phyloP scores from a whole-genome alignment of 257 asterid species.

The Scutellaria minor region DNA sequence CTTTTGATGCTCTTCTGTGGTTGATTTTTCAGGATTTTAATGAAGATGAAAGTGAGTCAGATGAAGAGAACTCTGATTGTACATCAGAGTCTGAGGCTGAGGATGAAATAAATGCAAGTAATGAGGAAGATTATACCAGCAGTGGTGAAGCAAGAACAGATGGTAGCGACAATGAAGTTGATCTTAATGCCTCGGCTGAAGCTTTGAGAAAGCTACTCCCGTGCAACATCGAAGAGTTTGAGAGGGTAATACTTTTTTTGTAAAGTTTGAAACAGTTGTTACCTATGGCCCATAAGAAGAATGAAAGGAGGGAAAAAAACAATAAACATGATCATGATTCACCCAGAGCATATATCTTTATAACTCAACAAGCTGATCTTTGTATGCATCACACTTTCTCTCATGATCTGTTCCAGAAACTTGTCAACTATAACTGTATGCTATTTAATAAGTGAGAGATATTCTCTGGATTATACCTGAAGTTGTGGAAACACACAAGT shows the following conservation, averaged over 20 bases:
- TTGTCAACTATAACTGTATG: constrained; percentile 18
- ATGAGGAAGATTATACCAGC: constrained; percentile 84
- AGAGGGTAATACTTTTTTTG: constrained; percentile 62
- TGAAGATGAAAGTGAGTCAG: constrained; percentile 84
- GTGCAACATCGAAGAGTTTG: constrained; percentile 68
- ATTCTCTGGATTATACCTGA: constrained; percentile 15
- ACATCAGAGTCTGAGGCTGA: constrained; percentile 83
- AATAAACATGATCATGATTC: neutral
- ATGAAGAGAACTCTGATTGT: constrained; percentile 65
- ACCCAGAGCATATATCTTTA: constrained; percentile 3
- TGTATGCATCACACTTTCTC: constrained; percentile 5
- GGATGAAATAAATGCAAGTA: constrained; percentile 73
- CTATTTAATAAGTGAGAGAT: constrained; percentile 8
- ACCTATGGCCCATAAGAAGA: constrained; percentile 28
- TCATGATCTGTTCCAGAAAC: constrained; percentile 16
- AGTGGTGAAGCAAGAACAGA: constrained; percentile 69
- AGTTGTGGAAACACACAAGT: constrained; percentile 28
- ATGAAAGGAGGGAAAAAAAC: constrained; percentile 5
- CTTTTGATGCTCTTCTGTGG: constrained; percentile 17
- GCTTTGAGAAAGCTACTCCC: constrained; percentile 77
- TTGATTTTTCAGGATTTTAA: constrained; percentile 62
- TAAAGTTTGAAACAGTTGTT: constrained; percentile 15
- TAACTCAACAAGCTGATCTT: constrained; percentile 26
- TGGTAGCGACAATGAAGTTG: constrained; percentile 79
- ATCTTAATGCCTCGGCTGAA: constrained; percentile 72